Base-by-base conservation (phyloP, 2,329 filamentous ascomycete genomes). In the Penicillium frequentans region DNA sequence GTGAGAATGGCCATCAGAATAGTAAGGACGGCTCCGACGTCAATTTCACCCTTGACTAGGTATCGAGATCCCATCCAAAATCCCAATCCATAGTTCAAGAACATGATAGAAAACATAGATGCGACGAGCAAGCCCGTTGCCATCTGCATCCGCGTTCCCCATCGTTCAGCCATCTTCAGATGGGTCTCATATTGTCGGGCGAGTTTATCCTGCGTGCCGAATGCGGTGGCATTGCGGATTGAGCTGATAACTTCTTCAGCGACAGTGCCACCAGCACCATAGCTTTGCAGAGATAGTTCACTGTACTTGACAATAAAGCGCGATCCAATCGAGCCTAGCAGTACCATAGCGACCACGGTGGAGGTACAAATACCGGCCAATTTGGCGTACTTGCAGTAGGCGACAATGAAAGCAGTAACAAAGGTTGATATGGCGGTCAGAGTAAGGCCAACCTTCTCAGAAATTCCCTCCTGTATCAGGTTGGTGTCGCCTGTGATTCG, bases 221-320 rank as follows among this genome's bases (percentile, higher is more conserved):
- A 99, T 29, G 95, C 95, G 8, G 91, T 87, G 7, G 93, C 90
- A 69, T 96, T 98, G 61, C 95, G 87, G 64, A 98, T 89, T 1
- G 93, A 97, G 73, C 91, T 93, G 68, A 99, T 84, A 53, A 97
- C 93, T 76, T 99, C 95, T 70, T 98, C 95, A 4, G 91, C 93
- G 13, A 98, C 84, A 2, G 89, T 93, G 55, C 93, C 93, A 62
- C 93, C 93, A 49, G 86, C 81, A 26, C 91, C 93, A 68, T 96
- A 96, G 0, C 91, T 86, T 52, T 88, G 81, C 49, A 97, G 81
- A 1, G 90, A 89, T 56, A 85, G 79, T 75, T 92, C 93, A 75
- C 88, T 93, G 74, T 84, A 93, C 72, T 87, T 91, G 70, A 96
- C 81, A 66, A 96, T 89, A 68, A 91, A 90, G 3, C 77, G 79